Base-by-base conservation (phyloP, 2,329 filamentous ascomycete species). In the Apiospora saccharicola region DNA sequence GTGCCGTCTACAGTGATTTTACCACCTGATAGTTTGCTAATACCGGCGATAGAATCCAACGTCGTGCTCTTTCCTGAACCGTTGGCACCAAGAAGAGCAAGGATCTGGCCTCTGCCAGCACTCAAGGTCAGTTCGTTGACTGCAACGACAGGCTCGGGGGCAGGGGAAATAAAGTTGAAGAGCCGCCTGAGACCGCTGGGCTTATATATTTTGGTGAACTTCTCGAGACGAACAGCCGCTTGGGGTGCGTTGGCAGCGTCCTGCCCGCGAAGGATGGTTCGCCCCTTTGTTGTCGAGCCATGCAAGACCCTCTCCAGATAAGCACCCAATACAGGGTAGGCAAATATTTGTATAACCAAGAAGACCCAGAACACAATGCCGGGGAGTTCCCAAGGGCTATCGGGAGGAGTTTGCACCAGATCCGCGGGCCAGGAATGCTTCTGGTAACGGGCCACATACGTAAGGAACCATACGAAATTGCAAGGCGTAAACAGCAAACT, bases 61-160 rank as follows among this genome's bases (percentile, higher is more conserved):
- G 95, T 97, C 0, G 95, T 98, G 71, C 92, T 95, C 81, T 98
- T 98, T 47, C 95, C 95, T 76, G 91, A 94, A 24, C 95, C 95
- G 79, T 98, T 98, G 7, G 95, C 94, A 49, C 95, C 95, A 0
- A 98, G 87, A 0, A 98, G 85, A 1, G 95, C 93, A 79, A 97
- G 88, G 70, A 98, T 97, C 77, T 97, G 92, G 0, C 95, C 95
- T 74, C 91, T 90, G 4, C 89, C 87, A 3, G 94, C 93, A 24
- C 89, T 87, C 68, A 98, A 85, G 70, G 88, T 92, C 49, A 98
- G 84, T 53, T 91, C 86, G 73, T 94, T 87, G 53, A 98, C 94
- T 4, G 95, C 95, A n/a, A 92, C 82, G 0, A 98, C 94, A 0
- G 90, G 90, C 49, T 91, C 88, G n/a, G 86, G 87, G 2, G 85